Conservation (phyloP, 2,329 filamentous ascomycete genomes). For the Colletotrichum trifolii region DNA sequence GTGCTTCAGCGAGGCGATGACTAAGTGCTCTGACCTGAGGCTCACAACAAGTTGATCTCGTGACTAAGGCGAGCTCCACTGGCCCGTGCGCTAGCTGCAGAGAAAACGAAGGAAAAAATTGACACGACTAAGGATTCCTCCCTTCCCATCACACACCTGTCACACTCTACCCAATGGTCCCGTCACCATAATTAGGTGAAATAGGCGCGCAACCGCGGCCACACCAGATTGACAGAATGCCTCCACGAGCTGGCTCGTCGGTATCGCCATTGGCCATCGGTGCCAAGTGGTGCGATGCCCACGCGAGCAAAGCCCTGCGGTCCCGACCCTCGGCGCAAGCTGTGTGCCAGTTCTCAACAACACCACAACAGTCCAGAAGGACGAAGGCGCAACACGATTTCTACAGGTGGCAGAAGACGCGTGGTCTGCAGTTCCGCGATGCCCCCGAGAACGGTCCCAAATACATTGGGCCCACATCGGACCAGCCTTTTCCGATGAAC, state of each 20-base stretch:
- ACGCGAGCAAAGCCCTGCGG: slow-evolving; percentile 13
- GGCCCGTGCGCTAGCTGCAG: slow-evolving; percentile 22
- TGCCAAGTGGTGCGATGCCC: slow-evolving; percentile 29
- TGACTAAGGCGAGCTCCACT: slow-evolving; percentile 17
- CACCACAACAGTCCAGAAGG: slow-evolving; percentile 51
- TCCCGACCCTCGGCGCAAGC: slow-evolving; percentile 19
- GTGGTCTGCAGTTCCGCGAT: slow-evolving; percentile 35
- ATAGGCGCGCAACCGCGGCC: slow-evolving; percentile 25
- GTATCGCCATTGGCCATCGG: slow-evolving; percentile 25
- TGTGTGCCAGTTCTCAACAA: slow-evolving; percentile 51
- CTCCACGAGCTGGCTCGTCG: slow-evolving; percentile 28
- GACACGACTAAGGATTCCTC: not conserved
- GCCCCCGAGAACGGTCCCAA: slow-evolving; percentile 40
- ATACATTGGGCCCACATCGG: slow-evolving; percentile 51
- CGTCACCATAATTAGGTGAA: slow-evolving; percentile 17
- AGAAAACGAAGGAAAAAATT: slow-evolving; percentile 29
- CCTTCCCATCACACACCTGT: not conserved
- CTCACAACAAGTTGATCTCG: no score
- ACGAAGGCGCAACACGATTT: slow-evolving; percentile 51
- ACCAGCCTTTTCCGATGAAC: slow-evolving; percentile 81
- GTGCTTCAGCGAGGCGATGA: no score
- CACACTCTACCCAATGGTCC: slow-evolving; percentile 21
- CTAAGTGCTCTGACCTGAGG: not conserved
- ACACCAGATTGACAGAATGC: slow-evolving; percentile 23
- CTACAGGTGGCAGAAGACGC: slow-evolving; percentile 48